phyloP scores from a whole-genome alignment of 495 filamentous ascomycete genomes.

The Lasiosphaeria ovina region DNA sequence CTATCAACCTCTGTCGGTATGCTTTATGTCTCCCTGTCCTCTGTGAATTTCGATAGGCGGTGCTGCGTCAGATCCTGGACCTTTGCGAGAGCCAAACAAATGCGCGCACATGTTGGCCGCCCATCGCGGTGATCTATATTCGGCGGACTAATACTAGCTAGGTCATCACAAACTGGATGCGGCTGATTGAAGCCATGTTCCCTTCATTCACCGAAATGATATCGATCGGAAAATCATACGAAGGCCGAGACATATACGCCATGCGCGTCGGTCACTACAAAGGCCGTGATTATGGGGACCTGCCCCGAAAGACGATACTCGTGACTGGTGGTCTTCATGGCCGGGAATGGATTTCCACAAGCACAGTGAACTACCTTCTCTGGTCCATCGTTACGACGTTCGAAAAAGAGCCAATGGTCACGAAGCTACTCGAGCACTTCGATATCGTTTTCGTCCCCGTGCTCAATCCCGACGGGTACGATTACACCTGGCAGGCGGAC shows the following conservation, averaged over 20 bases:
- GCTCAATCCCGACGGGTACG: conserved; percentile 90
- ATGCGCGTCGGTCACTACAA: conserved; percentile 70
- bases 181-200: conserved; percentile 82
- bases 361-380: conserved; percentile 85
- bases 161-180: conserved; percentile 74
- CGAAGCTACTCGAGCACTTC: conserved; percentile 72
- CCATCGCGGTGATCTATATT: no score
- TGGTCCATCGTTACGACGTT: conserved; percentile 85
- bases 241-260: conserved; percentile 81
- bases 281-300: conserved; percentile 36
- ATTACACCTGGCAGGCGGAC: conserved; percentile 88
- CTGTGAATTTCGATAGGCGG: neutral
- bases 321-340: conserved; percentile 85
- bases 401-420: conserved; percentile 64
- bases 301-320: conserved; percentile 69
- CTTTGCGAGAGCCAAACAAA: no score
- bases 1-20: conserved; percentile 79
- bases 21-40: conserved; percentile 29
- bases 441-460: conserved; percentile 87
- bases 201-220: conserved; percentile 70
- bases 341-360: conserved; percentile 93
- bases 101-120: no score
- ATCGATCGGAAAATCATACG: conserved; percentile 75
- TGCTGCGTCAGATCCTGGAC: neutral
- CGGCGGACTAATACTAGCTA: conserved; percentile 17